A percentile compares a stretch with the other conserved stretches of the same genome.
These are phyloP conservation scores for Ammopiptanthus mongolicus DNA, from an alignment of 306 rosid genomes.

Conservation along the genomic window DNA sequence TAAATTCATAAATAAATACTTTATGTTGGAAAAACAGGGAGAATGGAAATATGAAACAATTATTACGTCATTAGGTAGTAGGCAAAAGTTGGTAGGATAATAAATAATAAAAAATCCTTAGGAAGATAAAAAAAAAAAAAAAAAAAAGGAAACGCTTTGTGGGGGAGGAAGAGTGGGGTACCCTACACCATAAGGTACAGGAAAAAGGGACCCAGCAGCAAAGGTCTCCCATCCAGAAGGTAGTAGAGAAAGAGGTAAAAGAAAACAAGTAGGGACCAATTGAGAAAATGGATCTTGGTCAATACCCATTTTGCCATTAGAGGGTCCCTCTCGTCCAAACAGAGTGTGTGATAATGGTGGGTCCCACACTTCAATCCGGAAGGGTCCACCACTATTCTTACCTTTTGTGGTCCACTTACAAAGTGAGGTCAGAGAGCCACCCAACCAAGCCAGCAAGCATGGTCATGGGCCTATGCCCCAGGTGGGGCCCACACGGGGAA, in stretches of 20 bases:
- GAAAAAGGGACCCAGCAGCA: constrained; percentile 25
- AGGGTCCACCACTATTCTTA: constrained; percentile 24
- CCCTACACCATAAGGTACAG: constrained; percentile 26
- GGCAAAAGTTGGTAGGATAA: constrained; percentile 27
- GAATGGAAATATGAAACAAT: no score
- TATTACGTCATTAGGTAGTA: not conserved
- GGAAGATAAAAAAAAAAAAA: not conserved
- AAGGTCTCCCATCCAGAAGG: constrained; percentile 32
- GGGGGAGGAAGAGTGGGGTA: not conserved
- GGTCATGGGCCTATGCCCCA: not conserved
- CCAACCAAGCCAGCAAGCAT: constrained; percentile 12
- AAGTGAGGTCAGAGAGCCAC: not conserved
- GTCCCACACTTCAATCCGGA: constrained; percentile 9
- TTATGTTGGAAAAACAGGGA: no score
- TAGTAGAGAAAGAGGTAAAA: not conserved
- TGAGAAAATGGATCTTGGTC: not conserved
- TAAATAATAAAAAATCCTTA: constrained; percentile 17
- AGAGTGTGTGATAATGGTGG: constrained; percentile 29
- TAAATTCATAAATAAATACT: no score
- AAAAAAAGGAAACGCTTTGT: not conserved
- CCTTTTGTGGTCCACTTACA: constrained; percentile 28
- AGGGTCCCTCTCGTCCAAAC: constrained; percentile 26
- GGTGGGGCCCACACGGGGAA: not conserved
- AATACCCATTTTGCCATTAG: constrained; percentile 15
- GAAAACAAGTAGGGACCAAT: constrained; percentile 18